Base-by-base conservation (phyloP, 768 basidiomycete genomes). In the Boletellus ananas region DNA sequence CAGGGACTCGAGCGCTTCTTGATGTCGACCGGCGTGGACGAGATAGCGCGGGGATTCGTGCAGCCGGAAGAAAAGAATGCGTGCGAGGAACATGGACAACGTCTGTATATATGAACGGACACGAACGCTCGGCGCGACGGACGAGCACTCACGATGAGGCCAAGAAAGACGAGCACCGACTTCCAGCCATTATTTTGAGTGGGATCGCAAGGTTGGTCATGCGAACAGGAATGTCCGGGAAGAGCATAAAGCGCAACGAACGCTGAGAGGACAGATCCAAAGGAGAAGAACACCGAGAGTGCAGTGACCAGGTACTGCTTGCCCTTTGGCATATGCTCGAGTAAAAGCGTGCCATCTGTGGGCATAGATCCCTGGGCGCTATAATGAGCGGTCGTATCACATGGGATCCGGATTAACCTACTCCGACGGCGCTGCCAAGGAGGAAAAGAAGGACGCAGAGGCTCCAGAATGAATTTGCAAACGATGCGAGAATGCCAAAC, bases 1-100 rank as follows among this genome's bases (percentile, higher is more conserved):
- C 0, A 99, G 77, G 0, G 85, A 84, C 56, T 88, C 80, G 33
- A 95, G 69, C 0, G 94, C 95, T 57, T 96, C 94, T 33, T 83
- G 78, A 31, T 81, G 84, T 38, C 92, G 79, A 14, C 93, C 92
- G 0, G 90, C 85, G 40, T 93, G 86, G 5, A 95, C 92, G 51
- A 99, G 85, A 64, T 85, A 97, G 20, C 93, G 83, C 2, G 96
- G 94, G 0, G 93, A 94, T 69, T 99, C 95, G 66, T 97, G 87
- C 6, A 99, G 72, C 17, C 86, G 83, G 77, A 98, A 96, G 67
- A 97, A 84, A 10, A 87, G 71, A 50, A 94, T 90, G 16, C 96
- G 88, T 11, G 84, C 84, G 27, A 90, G 62, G 65, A 93, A 94
- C 88, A 97, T 94, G 2, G 73, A 68, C 7, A 94, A 71, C 8